Conservation (phyloP, 306 rosid genomes). For the Cucurbita ficifolia region DNA sequence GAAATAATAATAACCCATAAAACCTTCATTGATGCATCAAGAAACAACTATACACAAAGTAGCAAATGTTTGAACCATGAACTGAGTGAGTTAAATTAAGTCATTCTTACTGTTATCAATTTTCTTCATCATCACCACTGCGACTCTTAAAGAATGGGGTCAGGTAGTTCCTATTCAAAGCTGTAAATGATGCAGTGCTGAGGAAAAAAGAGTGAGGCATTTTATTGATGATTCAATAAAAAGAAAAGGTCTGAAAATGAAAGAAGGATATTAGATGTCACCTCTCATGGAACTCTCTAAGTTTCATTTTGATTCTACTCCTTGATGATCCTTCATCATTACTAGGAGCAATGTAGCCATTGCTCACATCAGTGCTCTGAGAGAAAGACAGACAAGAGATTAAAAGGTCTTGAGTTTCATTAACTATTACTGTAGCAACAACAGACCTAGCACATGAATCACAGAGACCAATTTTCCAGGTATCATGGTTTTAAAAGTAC, state of each 20-base stretch:
- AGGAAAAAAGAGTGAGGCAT: conserved; percentile 10
- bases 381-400: not conserved
- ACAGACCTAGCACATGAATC: not conserved
- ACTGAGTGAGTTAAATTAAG: not conserved
- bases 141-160: conserved; percentile 96
- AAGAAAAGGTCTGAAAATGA: not conserved
- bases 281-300: conserved; percentile 89
- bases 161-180: conserved; percentile 77
- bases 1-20: not conserved
- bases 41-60: not conserved
- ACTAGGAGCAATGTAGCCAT: conserved; percentile 68
- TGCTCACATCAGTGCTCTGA: conserved; percentile 39
- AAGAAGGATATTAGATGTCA: conserved; percentile 8
- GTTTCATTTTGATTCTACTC: conserved; percentile 80
- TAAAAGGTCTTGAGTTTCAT: not conserved
- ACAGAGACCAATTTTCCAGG: not conserved
- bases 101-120: conserved; percentile 42
- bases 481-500: not conserved
- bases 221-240: not conserved
- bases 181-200: conserved; percentile 83
- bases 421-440: not conserved
- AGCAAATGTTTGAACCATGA: not conserved
- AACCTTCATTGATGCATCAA: not conserved
- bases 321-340: conserved; percentile 68
- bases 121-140: conserved; percentile 65